Evolutionary conservation across 208 protist species (phyloP), one percentile per base, ranked within the genome.

Genomic region (Naegleria fowleri): DNA sequence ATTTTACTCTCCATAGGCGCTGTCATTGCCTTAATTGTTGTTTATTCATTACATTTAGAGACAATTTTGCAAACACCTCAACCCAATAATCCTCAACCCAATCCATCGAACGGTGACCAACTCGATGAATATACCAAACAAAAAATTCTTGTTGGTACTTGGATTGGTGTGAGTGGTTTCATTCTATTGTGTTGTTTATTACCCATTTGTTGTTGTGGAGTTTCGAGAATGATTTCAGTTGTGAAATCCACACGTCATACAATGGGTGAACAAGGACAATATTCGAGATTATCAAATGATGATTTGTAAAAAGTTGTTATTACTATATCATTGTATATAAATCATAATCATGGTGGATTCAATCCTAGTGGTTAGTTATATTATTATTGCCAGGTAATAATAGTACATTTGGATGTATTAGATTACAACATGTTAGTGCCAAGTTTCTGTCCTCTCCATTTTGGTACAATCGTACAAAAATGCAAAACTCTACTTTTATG

Each of bases 241-340:
- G 43, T 48, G 43, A 48, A 48, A 48, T 48, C 43, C 43, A 67
- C 55, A 29, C 55, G 55, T 67, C 36, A 19, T 5, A 79, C 2
- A 36, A 75, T n/a, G 58, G 25, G 58, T 75, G 19, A 75, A 75
- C 19, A 3, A 75, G 67, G 29, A 36, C 67, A 79, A 36, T 79
- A 79, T 79, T 79, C 67, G 9, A 7, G 6, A 36, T 79, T 79
- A 79, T 36, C 19, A 6, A 79, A 79, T 79, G 67, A 79, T 36
- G 67, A 79, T 67, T 67, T 67, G 55, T 67, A 67, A 67, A 48
- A n/a, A n/a, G n/a, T n/a, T n/a, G n/a, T n/a, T n/a, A n/a, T n/a
- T n/a, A n/a, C n/a, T n/a, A n/a, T n/a, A n/a, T n/a, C n/a, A n/a
- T n/a, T n/a, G n/a, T n/a, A n/a, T n/a, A n/a, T n/a, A n/a, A n/a